These are phyloP conservation scores for Raffaelea deltoideospora DNA, from an alignment of 2,329 filamentous ascomycete species.

Conservation along the genomic window DNA sequence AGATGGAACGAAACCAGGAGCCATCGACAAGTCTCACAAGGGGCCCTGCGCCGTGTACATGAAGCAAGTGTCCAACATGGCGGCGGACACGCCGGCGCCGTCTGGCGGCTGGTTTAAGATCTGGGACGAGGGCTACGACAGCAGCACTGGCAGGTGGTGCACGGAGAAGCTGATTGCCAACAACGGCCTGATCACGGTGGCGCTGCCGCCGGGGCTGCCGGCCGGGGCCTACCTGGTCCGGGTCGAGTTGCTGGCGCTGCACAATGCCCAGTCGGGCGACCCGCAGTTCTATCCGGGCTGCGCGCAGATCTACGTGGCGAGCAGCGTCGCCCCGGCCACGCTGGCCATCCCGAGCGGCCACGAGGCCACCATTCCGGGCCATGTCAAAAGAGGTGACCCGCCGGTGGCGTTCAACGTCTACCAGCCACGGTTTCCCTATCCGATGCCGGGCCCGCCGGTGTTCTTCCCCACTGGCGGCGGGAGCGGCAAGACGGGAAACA, in stretches of 20 bases:
- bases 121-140: constrained; percentile 53
- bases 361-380: constrained; percentile 51
- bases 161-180: constrained; percentile 52
- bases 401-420: constrained; percentile 48
- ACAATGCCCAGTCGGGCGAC: constrained; percentile 40
- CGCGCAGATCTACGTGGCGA: constrained; percentile 50
- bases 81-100: constrained; percentile 36
- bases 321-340: constrained; percentile 16
- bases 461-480: constrained; percentile 24
- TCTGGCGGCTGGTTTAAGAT: constrained; percentile 61
- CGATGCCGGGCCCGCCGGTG: constrained; percentile 40
- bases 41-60: constrained; percentile 62
- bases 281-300: constrained; percentile 65
- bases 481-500: constrained; percentile 1
- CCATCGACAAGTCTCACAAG: constrained; percentile 45
- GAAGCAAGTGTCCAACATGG: constrained; percentile 49
- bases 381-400: constrained; percentile 37
- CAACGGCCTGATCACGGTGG: constrained; percentile 46
- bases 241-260: constrained; percentile 54
- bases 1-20: constrained; percentile 34
- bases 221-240: constrained; percentile 57
- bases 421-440: constrained; percentile 35
- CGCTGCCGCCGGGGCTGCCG: constrained; percentile 44
- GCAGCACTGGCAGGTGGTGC: constrained; percentile 44
- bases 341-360: constrained; percentile 30